phyloP scores from a whole-genome alignment of 2,329 filamentous ascomycete species.

The Aspergillus japonicus region DNA sequence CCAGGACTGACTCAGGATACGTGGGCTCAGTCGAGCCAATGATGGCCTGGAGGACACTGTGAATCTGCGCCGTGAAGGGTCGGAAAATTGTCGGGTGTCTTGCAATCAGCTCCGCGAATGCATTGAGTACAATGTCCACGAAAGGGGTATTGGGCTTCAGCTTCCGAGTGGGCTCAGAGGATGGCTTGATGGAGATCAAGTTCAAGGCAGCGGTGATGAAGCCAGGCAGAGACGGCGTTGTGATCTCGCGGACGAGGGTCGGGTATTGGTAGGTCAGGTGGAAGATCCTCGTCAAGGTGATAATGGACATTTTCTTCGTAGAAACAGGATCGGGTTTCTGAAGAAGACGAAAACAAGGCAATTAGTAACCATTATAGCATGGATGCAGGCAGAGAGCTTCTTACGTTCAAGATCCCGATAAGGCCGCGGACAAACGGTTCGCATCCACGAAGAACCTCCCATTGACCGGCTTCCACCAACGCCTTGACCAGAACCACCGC shows the following conservation, averaged over 20 bases:
- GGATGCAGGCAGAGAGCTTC: constrained; percentile 11
- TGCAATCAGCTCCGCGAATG: constrained; percentile 71
- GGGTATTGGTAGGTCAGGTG: constrained; percentile 77
- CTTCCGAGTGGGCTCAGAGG: constrained; percentile 35
- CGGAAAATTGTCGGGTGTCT: constrained; percentile 81
- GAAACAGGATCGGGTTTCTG: constrained; percentile 75
- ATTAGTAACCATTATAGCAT: constrained; percentile 3
- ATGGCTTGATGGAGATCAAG: constrained; percentile 54
- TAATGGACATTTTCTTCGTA: constrained; percentile 72
- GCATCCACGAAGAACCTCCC: constrained; percentile 72
- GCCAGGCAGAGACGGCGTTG: constrained; percentile 72
- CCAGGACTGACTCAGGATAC: constrained; percentile 54
- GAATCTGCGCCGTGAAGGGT: constrained; percentile 69
- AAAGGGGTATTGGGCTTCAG: constrained; percentile 49
- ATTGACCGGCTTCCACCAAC: constrained; percentile 76
- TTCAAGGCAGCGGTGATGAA: constrained; percentile 74
- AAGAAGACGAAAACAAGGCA: constrained; percentile 14
- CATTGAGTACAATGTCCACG: constrained; percentile 67
- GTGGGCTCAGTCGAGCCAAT: constrained; percentile 61
- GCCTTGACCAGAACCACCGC: constrained; percentile 78
- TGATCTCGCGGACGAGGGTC: constrained; percentile 81
- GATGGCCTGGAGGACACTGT: constrained; percentile 57
- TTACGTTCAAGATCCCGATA: constrained; percentile 69
- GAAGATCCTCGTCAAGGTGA: constrained; percentile 81
- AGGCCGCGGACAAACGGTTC: constrained; percentile 77